Evolutionary conservation across 331 rosid species (phyloP).

Genomic region (Malus hybrid): DNA sequence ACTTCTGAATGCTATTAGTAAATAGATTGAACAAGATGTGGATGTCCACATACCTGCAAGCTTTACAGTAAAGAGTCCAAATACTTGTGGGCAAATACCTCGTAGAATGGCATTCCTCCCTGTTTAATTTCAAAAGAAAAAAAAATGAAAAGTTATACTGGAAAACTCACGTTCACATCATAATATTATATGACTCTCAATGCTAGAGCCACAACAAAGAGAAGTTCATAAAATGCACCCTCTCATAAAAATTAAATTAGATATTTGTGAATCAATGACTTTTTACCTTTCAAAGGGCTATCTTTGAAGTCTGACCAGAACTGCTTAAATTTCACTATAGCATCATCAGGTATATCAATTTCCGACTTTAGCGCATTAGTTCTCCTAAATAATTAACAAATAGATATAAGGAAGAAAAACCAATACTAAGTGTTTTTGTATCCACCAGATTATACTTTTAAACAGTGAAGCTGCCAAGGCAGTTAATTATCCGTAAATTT

Average conservation of each 20-base stretch:
- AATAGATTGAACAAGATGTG: not conserved
- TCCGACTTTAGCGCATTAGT: conserved; percentile 77
- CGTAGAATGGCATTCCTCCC: conserved; percentile 94
- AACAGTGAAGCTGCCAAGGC: not conserved
- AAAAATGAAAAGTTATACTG: not conserved
- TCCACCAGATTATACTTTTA: conserved; percentile 9
- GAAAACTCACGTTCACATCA: conserved; percentile 3
- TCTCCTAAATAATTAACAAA: conserved; percentile 44
- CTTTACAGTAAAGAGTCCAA: conserved; percentile 92
- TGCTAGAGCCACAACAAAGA: not conserved
- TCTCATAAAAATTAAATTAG: not conserved
- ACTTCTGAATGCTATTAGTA: conserved; percentile 3
- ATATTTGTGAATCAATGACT: conserved; percentile 10
- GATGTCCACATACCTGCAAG: conserved; percentile 67
- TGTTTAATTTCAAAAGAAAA: conserved; percentile 22
- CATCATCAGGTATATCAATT: conserved; percentile 58
- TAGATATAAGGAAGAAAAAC: not conserved
- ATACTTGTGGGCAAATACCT: conserved; percentile 91
- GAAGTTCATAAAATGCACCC: conserved; percentile 7
- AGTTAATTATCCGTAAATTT: not conserved
- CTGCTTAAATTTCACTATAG: conserved; percentile 50
- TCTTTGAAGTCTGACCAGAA: conserved; percentile 73
- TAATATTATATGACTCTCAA: not conserved
- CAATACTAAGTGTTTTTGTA: not conserved
- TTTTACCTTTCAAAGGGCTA: conserved; percentile 72